Base-by-base conservation (phyloP, 2,329 filamentous ascomycete species). In the Diaporthe sp. region DNA sequence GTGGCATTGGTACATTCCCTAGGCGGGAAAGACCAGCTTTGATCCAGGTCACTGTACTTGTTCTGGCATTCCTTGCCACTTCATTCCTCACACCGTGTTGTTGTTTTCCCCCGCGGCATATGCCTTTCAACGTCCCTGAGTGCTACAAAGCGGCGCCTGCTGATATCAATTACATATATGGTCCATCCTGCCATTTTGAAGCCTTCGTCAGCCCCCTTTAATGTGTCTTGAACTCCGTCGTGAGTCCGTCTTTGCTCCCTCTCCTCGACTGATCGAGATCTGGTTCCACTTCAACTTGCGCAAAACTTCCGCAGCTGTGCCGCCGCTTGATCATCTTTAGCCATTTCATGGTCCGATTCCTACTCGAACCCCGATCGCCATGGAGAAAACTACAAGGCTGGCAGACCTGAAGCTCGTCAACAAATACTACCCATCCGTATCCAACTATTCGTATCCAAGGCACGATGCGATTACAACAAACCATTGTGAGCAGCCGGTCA, bases 41-140 rank as follows among this genome's bases (percentile, higher is more conserved):
- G n/a, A 13, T 3, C n/a, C 44, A 71, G 17, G 70, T 71, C 70
- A 71, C 70, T 39, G 27, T 61, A 51, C 70, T 63, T 53, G 12
- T 35, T 32, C 39, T n/a, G 53, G 44, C 74, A 75, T 75, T 75
- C 74, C 74, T 74, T 25, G 44, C 37, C 19, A 42, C 55, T 71
- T 37, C 74, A 75, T 75, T 75, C 72, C 74, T 74, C 68, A 63
- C 72, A 68, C 73, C 69, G 72, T 75, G 74, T 75, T 73, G 66
- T 74, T 75, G 68, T 75, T 61, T 70, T 73, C 61, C 17, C 55
- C 53, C 32, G 22, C 37, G 39, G 56, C 13, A 27, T 42, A 58
- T 53, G 44, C 68, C 47, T 53, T 13, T 39, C 30, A 37, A 51
- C 22, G 8, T 25, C 63, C 22, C 51, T 35, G 47, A 47, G 22